Percentiles rank a stretch among this genome's conserved stretches.
Evolutionary conservation across 139 green algal species (phyloP).

Genomic region (Penium margaritaceum): DNA sequence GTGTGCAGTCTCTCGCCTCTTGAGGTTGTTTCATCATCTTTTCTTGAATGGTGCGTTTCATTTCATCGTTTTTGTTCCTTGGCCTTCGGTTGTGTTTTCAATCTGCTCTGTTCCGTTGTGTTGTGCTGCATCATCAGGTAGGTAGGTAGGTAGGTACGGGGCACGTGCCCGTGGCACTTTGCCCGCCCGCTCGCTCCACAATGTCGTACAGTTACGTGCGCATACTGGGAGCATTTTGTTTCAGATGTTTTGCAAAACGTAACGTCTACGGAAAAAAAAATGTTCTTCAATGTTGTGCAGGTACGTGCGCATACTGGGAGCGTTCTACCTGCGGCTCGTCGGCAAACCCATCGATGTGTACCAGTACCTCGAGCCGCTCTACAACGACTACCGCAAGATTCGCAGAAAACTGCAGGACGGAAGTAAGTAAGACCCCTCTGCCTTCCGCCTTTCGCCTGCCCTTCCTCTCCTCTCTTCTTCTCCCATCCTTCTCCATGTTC

Average conservation of each 20-base stretch:
- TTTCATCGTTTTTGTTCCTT: too few species aligned
- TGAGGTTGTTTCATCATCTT: too few species aligned
- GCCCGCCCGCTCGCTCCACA: too few species aligned
- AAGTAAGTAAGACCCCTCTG: constrained; percentile 3
- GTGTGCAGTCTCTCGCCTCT: too few species aligned
- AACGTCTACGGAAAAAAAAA: not conserved
- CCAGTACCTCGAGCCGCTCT: constrained; percentile 85
- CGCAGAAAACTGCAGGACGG: constrained; percentile 20
- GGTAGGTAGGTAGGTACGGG: too few species aligned
- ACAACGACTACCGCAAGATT: constrained; percentile 88
- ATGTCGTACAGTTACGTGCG: too few species aligned
- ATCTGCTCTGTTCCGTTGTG: too few species aligned
- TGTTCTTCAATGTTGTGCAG: constrained; percentile 5
- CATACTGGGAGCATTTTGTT: not conserved
- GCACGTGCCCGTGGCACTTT: too few species aligned
- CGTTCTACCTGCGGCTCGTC: constrained; percentile 91
- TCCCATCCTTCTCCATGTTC: not conserved
- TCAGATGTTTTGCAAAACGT: too few species aligned
- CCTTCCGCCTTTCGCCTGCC: not conserved
- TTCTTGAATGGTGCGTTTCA: too few species aligned
- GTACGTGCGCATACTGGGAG: constrained; percentile 63
- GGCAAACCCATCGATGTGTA: constrained; percentile 84
- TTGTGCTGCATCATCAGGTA: too few species aligned
- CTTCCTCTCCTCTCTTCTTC: not conserved
- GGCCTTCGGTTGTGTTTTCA: too few species aligned